phyloP scores from a whole-genome alignment of 2,329 filamentous ascomycete genomes.

The Talaromyces atroroseus region DNA sequence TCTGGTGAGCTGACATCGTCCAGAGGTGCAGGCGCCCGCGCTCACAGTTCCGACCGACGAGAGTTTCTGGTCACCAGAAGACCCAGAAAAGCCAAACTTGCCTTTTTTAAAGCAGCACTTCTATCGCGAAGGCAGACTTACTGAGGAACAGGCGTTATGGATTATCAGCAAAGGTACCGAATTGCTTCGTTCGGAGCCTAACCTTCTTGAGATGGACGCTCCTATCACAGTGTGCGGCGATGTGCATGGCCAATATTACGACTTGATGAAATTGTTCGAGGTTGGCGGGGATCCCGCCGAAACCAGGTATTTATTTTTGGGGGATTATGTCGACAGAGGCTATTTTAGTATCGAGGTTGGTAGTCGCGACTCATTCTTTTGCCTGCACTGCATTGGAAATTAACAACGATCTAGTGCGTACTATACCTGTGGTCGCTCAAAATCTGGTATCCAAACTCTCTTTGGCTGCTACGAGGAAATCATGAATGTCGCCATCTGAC shows the following conservation, averaged over 20 bases:
- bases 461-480: slow-evolving; percentile 96
- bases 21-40: slow-evolving; percentile 96
- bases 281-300: slow-evolving; percentile 95
- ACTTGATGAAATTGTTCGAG: slow-evolving; percentile 99
- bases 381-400: background rate
- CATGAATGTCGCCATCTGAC: slow-evolving; percentile 98
- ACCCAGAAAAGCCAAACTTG: slow-evolving; percentile 83
- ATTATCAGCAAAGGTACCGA: slow-evolving; percentile 87
- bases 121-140: slow-evolving; percentile 93
- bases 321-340: slow-evolving; percentile 95
- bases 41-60: slow-evolving; percentile 89
- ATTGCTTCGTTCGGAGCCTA: slow-evolving; percentile 82
- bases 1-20: slow-evolving; percentile 15
- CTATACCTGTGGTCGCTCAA: slow-evolving; percentile 97
- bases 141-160: slow-evolving; percentile 94
- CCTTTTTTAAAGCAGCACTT: slow-evolving; percentile 97
- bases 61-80: slow-evolving; percentile 84
- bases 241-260: slow-evolving; percentile 98
- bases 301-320: slow-evolving; percentile 93
- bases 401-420: slow-evolving; percentile 60
- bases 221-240: slow-evolving; percentile 98
- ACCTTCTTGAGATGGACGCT: slow-evolving; percentile 97
- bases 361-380: background rate
- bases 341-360: slow-evolving; percentile 94
- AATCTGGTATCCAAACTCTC: slow-evolving; percentile 96